Evolutionary conservation across 1,284 basidiomycete genomes (phyloP), one percentile per base, ranked within the genome.

Genomic region (Trichosporon ovoides): DNA sequence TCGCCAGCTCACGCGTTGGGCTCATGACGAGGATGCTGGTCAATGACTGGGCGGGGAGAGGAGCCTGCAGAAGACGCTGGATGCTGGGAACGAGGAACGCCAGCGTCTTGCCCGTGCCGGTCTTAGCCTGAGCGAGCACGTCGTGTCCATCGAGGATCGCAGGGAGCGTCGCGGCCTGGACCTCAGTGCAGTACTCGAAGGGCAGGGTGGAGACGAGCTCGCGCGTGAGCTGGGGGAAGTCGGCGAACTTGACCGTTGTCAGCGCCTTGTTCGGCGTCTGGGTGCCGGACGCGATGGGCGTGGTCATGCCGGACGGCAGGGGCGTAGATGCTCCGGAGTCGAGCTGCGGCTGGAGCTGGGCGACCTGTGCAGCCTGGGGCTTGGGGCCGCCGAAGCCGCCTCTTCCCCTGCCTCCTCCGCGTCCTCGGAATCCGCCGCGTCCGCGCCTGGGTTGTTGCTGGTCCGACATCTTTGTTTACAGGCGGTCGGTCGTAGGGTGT

Each of bases 41-140:
- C 24, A 55, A 48, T 2, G 18, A 6, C 38, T 43, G 63, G 34
- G 62, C 53, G 5, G 66, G 61, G 7, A 66, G 54, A 11, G 61
- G 61, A 12, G 65, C 55, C 14, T 65, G 55, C 58, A 77, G 64
- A 31, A 81, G 65, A 13, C 67, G 68, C 62, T 81, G 76, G 43
- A 81, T 72, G 7, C 79, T 69, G 3, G 81, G 81, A 9, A 82
- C 69, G 53, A 82, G 74, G 72, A 82, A 82, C 19, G 79, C 81
- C 16, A 82, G 66, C 11, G 81, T 82, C 68, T 82, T 82, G 51
- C 81, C 81, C 1, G 81, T 81, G 20, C 81, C 81, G 0, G 81
- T 82, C 66, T 81, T 81, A 43, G 81, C 80, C 65, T 81, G 80
- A 6, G 80, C 81, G 18, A 83, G 73, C 31, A 81, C 70, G 55